Base-by-base conservation (phyloP, 352 stramenopile species). In the Phytophthora constricta region DNA sequence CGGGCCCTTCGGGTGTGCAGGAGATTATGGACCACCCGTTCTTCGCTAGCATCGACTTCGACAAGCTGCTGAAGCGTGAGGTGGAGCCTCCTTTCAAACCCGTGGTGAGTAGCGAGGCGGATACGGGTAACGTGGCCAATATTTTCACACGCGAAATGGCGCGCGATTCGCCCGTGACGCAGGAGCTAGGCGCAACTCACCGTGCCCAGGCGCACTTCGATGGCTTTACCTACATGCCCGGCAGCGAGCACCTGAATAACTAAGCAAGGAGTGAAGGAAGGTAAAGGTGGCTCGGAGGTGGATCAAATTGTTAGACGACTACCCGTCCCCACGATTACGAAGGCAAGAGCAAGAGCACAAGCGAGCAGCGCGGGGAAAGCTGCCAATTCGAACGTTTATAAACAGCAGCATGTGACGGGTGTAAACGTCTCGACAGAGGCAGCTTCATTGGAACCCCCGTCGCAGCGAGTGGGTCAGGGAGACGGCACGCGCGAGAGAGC, bases 161-260 rank as follows among this genome's bases (percentile, higher is more conserved):
- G 19, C 87, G 86, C 23, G 94, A 98, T 68, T 97, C 90, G 26
- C 90, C 92, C 9, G 89, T 97, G 33, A 95, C 85, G 22, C 84
- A 93, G 58, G 81, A 96, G 47, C 65, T 97, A 2, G 87, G 87
- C 42, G 88, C 86, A 9, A 95, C 89, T 45, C 87, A 95, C 67
- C 76, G 79, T 49, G 89, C 91, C 1, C 79, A 95, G 59, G 82
- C 89, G 11, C 86, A 97, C 70, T 98, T 98, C 65, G 89, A 98
- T 59, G 91, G 85, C 25, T 98, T 98, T 67, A 98, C 95, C 17
- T 98, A 97, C 79, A 94, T 94, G 80, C 88, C 88, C 3, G 75
- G 77, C 42, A 79, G 71, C 45, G 70, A 79, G 52, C 70, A 79
- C 82, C 75, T 62, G 74, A 87, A 42, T 42, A 42, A 63, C 64